Evolutionary conservation across 2,329 filamentous ascomycete species (phyloP).

Genomic region (Dothideomycetes sp.): DNA sequence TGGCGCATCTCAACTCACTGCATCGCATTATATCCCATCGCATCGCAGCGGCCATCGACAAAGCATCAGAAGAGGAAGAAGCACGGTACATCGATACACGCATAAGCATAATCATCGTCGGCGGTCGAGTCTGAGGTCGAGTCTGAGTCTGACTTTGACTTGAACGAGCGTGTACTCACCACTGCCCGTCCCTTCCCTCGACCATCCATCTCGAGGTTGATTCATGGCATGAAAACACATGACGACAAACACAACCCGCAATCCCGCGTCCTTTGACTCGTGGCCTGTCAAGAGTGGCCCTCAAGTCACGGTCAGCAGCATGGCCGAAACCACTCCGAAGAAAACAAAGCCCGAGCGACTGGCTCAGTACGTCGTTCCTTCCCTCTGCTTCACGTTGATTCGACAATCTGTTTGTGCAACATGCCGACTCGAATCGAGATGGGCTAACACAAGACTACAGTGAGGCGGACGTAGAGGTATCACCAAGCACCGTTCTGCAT

Average conservation of each 20-base stretch:
- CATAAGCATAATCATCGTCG: too few relatives aligned
- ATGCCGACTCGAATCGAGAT: not conserved
- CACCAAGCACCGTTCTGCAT: conserved; percentile 28
- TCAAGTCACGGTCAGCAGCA: conserved; percentile 49
- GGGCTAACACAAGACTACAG: conserved; percentile 34
- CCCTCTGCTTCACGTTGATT: not conserved
- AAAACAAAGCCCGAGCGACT: conserved; percentile 13
- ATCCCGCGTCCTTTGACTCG: conserved; percentile 38
- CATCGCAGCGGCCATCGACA: too few relatives aligned
- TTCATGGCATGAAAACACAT: conserved; percentile 7
- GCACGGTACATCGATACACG: too few relatives aligned
- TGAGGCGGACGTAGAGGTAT: conserved; percentile 33
- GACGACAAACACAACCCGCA: not conserved
- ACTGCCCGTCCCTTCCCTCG: too few relatives aligned
- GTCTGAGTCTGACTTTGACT: too few relatives aligned
- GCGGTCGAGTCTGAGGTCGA: conserved; percentile 5
- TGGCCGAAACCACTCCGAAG: conserved; percentile 14
- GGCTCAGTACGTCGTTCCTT: conserved; percentile 31
- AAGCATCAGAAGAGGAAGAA: too few relatives aligned
- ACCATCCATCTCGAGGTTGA: too few relatives aligned
- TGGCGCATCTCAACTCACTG: too few relatives aligned
- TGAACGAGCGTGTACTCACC: too few relatives aligned
- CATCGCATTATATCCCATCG: too few relatives aligned
- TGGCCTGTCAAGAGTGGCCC: conserved; percentile 42
- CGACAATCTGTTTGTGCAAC: not conserved